Evolutionary conservation across 129 eudicot genomes (phyloP).

Genomic region (Rutidosis leptorrhynchoides): DNA sequence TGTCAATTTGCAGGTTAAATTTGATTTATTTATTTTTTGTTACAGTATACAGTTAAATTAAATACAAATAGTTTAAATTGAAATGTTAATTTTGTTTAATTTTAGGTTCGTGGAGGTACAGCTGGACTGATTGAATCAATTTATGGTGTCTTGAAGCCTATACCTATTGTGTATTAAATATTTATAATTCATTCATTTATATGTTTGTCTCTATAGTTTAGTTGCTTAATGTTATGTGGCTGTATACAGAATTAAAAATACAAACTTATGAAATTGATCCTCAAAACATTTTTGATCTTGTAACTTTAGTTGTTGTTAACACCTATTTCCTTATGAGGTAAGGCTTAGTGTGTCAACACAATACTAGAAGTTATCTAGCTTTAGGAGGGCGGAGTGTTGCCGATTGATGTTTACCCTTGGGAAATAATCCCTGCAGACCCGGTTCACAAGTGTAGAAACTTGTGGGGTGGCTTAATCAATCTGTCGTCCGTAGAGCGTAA

Average conservation of each 20-base stretch:
- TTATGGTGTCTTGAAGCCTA: constrained; percentile 73
- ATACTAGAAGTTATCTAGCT: no score
- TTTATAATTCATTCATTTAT: not conserved
- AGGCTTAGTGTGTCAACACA: no score
- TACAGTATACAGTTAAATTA: not conserved
- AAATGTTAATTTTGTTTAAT: not conserved
- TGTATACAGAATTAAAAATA: not conserved
- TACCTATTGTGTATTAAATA: constrained; percentile 48
- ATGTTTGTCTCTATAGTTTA: constrained; percentile 1
- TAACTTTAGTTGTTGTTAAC: no score
- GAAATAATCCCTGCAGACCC: no score
- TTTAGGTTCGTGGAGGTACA: constrained; percentile 91
- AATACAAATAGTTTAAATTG: not conserved
- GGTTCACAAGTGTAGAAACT: no score
- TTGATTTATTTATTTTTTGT: constrained; percentile 1
- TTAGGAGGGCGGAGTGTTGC: no score
- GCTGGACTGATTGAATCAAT: constrained; percentile 80
- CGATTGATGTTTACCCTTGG: no score
- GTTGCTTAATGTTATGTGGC: not conserved
- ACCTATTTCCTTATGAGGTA: no score
- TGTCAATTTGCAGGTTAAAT: constrained; percentile 69
- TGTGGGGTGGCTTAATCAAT: no score
- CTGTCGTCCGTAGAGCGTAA: no score
- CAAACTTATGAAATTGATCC: not conserved
- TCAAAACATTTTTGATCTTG: not conserved